These are phyloP conservation scores for Amoebophrya sp. DNA, from an alignment of 169 alveolate species.

Conservation along the genomic window DNA sequence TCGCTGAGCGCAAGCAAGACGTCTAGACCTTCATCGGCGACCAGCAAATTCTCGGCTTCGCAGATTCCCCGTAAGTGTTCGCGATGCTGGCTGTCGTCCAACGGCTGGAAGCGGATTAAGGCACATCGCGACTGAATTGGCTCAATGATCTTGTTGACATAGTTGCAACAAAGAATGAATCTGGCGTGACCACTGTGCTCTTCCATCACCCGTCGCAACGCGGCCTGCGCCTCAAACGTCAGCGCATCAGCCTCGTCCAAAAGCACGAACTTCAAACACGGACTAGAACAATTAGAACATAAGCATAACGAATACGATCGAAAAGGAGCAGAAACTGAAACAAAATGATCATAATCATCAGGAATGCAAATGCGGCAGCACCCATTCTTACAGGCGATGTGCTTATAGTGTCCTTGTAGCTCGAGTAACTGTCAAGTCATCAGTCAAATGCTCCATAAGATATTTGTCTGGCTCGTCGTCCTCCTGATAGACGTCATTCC, in stretches of 20 bases:
- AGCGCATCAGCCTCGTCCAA: constrained; percentile 99
- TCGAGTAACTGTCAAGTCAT: too few species aligned
- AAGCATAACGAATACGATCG: too few species aligned
- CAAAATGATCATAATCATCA: too few species aligned
- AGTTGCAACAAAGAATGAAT: constrained; percentile 96
- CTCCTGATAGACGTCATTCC: too few species aligned
- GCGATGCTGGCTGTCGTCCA: not conserved
- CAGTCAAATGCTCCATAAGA: too few species aligned
- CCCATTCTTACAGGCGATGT: too few species aligned
- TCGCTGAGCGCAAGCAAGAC: constrained; percentile 39
- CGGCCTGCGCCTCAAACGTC: constrained; percentile 98
- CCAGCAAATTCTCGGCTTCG: too few species aligned
- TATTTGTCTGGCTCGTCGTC: too few species aligned
- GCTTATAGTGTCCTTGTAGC: too few species aligned
- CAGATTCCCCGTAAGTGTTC: too few species aligned
- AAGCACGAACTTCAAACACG: constrained; percentile 75
- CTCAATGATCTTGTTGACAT: constrained; percentile 63
- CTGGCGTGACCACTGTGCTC: constrained; percentile 86
- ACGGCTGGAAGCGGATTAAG: not conserved
- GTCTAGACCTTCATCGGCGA: constrained; percentile 43
- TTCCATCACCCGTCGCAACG: constrained; percentile 95
- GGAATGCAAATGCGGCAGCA: too few species aligned
- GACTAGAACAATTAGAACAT: not conserved
- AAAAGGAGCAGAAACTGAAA: too few species aligned
- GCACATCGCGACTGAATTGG: not conserved